Evolutionary conservation across 2,329 filamentous ascomycete genomes (phyloP).

Genomic region (Ophioceras dolichostomum): DNA sequence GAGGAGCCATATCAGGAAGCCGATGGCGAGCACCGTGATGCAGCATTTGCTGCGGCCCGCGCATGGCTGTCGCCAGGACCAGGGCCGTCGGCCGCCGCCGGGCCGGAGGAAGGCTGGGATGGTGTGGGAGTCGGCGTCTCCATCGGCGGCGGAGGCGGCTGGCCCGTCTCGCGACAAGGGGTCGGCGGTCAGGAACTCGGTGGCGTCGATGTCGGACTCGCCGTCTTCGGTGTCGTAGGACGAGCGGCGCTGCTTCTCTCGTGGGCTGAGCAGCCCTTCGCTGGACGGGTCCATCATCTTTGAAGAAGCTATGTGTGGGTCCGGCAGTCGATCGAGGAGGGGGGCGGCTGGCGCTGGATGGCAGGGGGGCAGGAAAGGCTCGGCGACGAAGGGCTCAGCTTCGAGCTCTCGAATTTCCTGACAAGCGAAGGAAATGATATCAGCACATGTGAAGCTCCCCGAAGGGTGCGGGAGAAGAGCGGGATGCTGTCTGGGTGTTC

Average conservation of each 20-base stretch:
- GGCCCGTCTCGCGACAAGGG: no score
- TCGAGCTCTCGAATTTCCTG: neutral
- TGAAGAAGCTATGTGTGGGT: neutral
- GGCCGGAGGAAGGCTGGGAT: conserved; percentile 6
- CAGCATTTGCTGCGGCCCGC: conserved; percentile 21
- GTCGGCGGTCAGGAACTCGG: conserved; percentile 16
- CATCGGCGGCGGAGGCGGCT: neutral
- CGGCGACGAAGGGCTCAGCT: neutral
- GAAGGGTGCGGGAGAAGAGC: no score
- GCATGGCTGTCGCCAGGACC: conserved; percentile 9
- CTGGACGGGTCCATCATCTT: neutral
- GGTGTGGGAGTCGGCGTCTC: neutral
- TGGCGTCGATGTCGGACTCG: conserved; percentile 18
- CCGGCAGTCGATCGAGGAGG: neutral
- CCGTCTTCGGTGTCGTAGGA: conserved; percentile 9
- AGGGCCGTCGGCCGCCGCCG: conserved; percentile 7
- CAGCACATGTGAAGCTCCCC: no score
- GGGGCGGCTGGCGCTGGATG: neutral
- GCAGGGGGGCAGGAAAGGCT: neutral
- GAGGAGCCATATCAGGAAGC: conserved; percentile 21
- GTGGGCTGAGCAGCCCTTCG: conserved; percentile 2
- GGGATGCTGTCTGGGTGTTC: no score
- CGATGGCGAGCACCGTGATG: conserved; percentile 16
- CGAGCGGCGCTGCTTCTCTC: conserved; percentile 3
- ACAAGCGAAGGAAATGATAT: neutral